Base-by-base conservation (phyloP, 2,329 filamentous ascomycete genomes). In the Beauveria sp. region DNA sequence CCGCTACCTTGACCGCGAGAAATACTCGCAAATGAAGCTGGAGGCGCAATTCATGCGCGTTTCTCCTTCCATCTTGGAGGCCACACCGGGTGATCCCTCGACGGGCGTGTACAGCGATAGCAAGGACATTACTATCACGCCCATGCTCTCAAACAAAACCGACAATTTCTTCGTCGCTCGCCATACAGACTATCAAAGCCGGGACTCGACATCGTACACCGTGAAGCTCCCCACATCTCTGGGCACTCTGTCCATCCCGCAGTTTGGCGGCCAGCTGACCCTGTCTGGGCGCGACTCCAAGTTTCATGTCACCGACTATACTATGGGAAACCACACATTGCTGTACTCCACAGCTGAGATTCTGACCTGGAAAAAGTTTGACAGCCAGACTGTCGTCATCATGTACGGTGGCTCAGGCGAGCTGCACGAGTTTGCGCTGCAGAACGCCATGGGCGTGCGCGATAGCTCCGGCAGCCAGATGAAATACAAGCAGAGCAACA, bases 11-110 rank as follows among this genome's bases (percentile, higher is more conserved):
- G 75, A 80, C 31, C 82, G 89, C 2, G 88, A 92, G 69, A 93
- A 93, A 71, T 93, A 91, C 71, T 87, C 85, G 48, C 89, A 95
- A 71, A 77, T 90, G 28, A 95, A 93, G 69, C 81, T 93, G 1
- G 77, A 90, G 65, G 88, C 84, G 28, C 88, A 90, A 66, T 93
- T 93, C 72, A 72, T 90, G 58, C 87, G 87, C 66, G 88, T 86
- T 0, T 90, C 88, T 0, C 87, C 88, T 0, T 84, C 82, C 0
- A 93, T 90, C 67, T 74, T 91, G 20, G 82, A 82, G 3, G 82
- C 86, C 0, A 78, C 76, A 0, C 81, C 86, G 1, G 80, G 80
- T 12, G 76, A 79, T 66, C 70, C 76, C 42, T 78, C 78, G 10
- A 74, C 76, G 7, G 81, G 82, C 26, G 75, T 82, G 2, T 84